phyloP scores from a whole-genome alignment of 805 yeast genomes.

The Wickerhamiella azyma region DNA sequence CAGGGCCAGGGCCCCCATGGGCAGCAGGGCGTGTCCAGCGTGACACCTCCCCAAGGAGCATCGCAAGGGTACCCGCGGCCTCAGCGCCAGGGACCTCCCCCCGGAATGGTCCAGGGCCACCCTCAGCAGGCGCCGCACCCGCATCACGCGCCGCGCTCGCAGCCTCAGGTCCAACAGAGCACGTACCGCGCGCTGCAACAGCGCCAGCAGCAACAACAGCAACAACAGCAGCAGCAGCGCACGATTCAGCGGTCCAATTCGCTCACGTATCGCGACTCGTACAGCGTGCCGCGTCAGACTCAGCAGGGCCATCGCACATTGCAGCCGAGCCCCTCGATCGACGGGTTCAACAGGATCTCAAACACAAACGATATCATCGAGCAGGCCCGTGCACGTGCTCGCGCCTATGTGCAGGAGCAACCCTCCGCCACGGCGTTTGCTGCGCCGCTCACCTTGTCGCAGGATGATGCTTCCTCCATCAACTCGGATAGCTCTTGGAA shows the following conservation, averaged over 20 bases:
- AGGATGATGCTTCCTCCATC: conserved; percentile 15
- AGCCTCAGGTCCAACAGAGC: not conserved
- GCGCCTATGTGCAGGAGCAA: not conserved
- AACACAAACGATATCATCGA: conserved; percentile 2
- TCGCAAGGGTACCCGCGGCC: too few species aligned
- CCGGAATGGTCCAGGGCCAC: not conserved
- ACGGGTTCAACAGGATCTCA: conserved; percentile 4
- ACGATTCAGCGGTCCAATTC: not conserved
- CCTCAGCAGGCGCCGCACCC: not conserved
- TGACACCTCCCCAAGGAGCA: too few species aligned
- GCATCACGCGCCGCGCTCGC: not conserved
- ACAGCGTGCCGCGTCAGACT: not conserved
- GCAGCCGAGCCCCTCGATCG: conserved; percentile 8
- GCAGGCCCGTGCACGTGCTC: conserved; percentile 3
- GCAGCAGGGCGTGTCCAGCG: too few species aligned
- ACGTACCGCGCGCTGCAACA: not conserved
- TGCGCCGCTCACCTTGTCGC: conserved; percentile 4
- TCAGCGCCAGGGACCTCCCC: not conserved
- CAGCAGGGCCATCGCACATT: too few species aligned
- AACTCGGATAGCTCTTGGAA: conserved; percentile 16
- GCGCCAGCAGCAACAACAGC: conserved; percentile 1
- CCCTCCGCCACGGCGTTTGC: not conserved
- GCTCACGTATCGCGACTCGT: not conserved
- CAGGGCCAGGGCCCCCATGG: too few species aligned
- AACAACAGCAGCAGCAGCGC: not conserved